Conservation (phyloP, 352 stramenopile genomes). For the Phytopythium litorale region DNA sequence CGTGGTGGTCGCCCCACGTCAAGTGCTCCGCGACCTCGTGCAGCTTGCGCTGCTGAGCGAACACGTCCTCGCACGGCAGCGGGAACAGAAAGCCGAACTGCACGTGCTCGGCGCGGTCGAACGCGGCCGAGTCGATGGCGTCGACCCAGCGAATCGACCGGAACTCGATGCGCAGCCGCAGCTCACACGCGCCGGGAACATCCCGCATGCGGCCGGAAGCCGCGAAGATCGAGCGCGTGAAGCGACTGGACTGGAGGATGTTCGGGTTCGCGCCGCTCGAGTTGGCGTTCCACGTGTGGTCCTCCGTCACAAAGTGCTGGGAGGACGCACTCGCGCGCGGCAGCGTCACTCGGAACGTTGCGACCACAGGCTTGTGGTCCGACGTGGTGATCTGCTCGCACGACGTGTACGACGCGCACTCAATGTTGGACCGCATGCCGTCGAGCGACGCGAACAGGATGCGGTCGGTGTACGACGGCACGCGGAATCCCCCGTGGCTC, state of each 20-base stretch:
- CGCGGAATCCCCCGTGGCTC: constrained; percentile 53
- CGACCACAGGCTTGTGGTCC: constrained; percentile 83
- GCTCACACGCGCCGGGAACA: constrained; percentile 49
- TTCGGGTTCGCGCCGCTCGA: constrained; percentile 39
- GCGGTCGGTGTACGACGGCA: constrained; percentile 89
- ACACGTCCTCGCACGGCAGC: constrained; percentile 76
- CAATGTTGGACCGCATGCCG: constrained; percentile 44
- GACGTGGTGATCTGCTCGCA: constrained; percentile 71
- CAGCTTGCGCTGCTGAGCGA: constrained; percentile 74
- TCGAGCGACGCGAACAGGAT: constrained; percentile 80
- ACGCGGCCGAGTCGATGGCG: constrained; percentile 46
- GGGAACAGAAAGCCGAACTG: constrained; percentile 77
- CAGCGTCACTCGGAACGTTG: constrained; percentile 51
- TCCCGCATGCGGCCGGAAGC: constrained; percentile 54
- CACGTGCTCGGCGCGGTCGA: constrained; percentile 62
- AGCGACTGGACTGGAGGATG: constrained; percentile 26
- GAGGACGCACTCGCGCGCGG: constrained; percentile 1
- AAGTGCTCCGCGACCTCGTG: constrained; percentile 72
- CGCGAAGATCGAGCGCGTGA: constrained; percentile 8
- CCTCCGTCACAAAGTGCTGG: constrained; percentile 14
- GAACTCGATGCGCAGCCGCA: constrained; percentile 65
- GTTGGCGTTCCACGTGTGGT: constrained; percentile 36
- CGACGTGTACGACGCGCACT: constrained; percentile 70
- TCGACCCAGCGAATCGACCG: constrained; percentile 70
- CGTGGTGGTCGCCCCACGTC: constrained; percentile 39